Conservation (phyloP, 2,329 filamentous ascomycete species). For the Ceratocystis variospora region DNA sequence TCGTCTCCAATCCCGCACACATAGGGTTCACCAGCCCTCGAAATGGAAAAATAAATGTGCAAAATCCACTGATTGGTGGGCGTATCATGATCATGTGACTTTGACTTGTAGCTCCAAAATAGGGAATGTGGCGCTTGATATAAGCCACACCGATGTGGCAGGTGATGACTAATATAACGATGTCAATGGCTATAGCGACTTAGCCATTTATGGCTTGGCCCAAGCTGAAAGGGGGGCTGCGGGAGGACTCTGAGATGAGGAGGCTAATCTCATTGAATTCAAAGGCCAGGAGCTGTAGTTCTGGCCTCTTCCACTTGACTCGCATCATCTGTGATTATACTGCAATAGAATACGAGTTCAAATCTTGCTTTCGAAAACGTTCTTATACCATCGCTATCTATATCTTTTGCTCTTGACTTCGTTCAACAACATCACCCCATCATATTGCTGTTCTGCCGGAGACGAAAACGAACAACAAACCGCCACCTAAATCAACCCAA, state of each 20-base stretch:
- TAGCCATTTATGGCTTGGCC: conserved; percentile 5
- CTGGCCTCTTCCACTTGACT: background rate
- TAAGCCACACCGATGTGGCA: conserved; percentile 1
- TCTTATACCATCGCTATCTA: background rate
- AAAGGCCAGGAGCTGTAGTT: background rate
- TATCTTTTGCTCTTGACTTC: background rate
- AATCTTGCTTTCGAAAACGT: background rate
- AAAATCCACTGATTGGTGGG: conserved; percentile 18
- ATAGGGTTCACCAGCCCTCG: conserved; percentile 18
- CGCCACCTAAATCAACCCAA: background rate
- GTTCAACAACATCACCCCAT: background rate
- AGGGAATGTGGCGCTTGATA: background rate
- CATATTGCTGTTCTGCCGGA: background rate
- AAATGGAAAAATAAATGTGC: conserved; percentile 17
- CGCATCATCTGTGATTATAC: background rate
- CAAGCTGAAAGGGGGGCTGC: conserved; percentile 10
- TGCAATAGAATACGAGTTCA: background rate
- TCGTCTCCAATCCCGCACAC: conserved; percentile 11
- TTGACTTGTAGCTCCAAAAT: background rate
- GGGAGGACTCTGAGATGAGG: conserved; percentile 12
- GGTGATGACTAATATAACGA: conserved; percentile 16
- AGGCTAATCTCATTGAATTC: conserved; percentile 8
- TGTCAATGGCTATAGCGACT: background rate
- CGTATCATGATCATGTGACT: conserved; percentile 12
- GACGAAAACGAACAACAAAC: background rate